phyloP scores from a whole-genome alignment of 331 rosid species.

The Pyracantha coccinea region DNA sequence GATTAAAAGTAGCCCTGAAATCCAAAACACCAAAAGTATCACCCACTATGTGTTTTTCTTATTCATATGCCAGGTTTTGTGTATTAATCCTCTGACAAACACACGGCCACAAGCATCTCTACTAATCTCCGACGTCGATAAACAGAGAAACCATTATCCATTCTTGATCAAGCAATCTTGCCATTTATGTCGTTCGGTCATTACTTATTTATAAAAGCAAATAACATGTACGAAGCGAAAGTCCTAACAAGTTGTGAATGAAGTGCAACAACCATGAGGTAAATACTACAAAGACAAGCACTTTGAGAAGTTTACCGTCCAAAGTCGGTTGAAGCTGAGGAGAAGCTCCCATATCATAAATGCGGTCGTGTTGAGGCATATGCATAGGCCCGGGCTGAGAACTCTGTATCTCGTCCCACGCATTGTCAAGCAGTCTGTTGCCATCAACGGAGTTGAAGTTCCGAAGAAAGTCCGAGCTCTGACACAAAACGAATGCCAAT shows the following conservation, averaged over 20 bases:
- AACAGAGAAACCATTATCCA: neutral
- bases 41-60: neutral
- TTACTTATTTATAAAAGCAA: neutral
- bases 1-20: neutral
- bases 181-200: neutral
- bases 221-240: neutral
- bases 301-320: constrained; percentile 47
- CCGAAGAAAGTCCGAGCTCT: constrained; percentile 74
- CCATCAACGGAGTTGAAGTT: constrained; percentile 54
- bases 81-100: neutral
- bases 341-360: constrained; percentile 25
- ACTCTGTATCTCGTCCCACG: constrained; percentile 77
- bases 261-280: neutral
- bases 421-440: constrained; percentile 46
- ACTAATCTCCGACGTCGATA: neutral
- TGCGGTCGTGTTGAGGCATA: constrained; percentile 17
- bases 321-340: constrained; percentile 49
- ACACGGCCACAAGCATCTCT: neutral
- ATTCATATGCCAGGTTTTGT: neutral
- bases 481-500: neutral
- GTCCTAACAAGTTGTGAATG: neutral
- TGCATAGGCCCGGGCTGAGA: constrained; percentile 23
- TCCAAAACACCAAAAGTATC: neutral
- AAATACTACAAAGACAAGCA: neutral
- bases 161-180: neutral